Percentiles rank a stretch among this genome's conserved stretches.
Conservation (phyloP, 495 filamentous ascomycete species). For the Pyrenula massariospora region DNA sequence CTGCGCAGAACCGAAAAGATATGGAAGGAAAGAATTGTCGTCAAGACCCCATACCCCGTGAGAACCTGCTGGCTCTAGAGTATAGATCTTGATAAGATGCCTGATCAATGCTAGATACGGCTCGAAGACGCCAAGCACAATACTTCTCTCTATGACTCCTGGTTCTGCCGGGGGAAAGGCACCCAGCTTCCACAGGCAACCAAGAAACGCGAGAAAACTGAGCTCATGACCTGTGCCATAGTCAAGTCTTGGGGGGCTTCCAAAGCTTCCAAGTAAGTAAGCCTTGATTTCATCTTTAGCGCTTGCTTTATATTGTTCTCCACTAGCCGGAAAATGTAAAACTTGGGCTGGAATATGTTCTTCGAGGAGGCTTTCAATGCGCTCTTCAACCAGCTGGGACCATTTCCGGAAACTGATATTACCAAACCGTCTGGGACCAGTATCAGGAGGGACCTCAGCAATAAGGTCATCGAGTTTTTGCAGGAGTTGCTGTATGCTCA, state of each 20-base stretch:
- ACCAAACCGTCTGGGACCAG: constrained; percentile 79
- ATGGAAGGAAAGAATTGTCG: constrained; percentile 95
- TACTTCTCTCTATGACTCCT: constrained; percentile 56
- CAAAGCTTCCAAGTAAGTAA: constrained; percentile 82
- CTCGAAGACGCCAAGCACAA: constrained; percentile 72
- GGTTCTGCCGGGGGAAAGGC: constrained; percentile 44
- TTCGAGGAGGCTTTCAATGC: constrained; percentile 44
- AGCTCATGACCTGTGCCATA: constrained; percentile 96
- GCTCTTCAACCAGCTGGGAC: constrained; percentile 54
- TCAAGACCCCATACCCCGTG: constrained; percentile 97
- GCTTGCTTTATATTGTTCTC: constrained; percentile 15
- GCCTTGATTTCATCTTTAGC: constrained; percentile 55
- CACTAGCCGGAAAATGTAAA: constrained; percentile 18
- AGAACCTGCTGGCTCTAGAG: constrained; percentile 87
- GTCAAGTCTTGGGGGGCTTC: constrained; percentile 78
- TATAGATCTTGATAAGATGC: constrained; percentile 75
- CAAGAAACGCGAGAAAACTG: constrained; percentile 86
- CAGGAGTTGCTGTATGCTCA: constrained; percentile 50
- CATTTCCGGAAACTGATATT: constrained; percentile 83
- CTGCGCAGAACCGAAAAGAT: constrained; percentile 87
- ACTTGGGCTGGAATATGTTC: constrained; percentile 45
- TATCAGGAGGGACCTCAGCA: constrained; percentile 69
- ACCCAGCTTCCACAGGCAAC: constrained; percentile 79
- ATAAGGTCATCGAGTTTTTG: constrained; percentile 51
- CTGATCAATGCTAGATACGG: constrained; percentile 80